Base-by-base conservation (phyloP, 2,329 filamentous ascomycete genomes). In the Emergomyces pasteurianus region DNA sequence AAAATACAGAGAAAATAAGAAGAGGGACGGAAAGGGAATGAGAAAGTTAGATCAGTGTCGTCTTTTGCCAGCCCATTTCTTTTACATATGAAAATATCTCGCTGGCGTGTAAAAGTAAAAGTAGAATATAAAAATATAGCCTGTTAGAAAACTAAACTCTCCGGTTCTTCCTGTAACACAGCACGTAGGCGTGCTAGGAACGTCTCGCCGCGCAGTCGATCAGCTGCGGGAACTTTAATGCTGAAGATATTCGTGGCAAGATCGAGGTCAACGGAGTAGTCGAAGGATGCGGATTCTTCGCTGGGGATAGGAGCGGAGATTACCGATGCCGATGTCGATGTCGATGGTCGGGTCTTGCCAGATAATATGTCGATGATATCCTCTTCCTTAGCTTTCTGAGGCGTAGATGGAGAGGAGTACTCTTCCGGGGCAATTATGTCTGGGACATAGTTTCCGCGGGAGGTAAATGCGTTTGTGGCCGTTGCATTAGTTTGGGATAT, bases 171-270 rank as follows among this genome's bases (percentile, higher is more conserved):
- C 75, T 95, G 90, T 67, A 99, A 75, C 31, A 92, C 86, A 53
- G 81, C 77, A 84, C 96, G 96, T 70, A 96, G 83, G 67, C 90
- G 84, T 76, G 92, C 87, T 65, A 99, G 75, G 77, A 96, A 99
- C 12, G 86, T 80, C 69, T 83, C 81, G 16, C 90, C 94, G 68
- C 91, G 82, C 78, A 86, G 84, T 81, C 92, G 88, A 73, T 99
- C 94, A 9, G 83, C 84, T 75, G 83, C 85, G 46, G 87, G 85
- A 23, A 95, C 92, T 34, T 80, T 86, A 58, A 99, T 78, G 68
- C 85, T 92, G 72, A 97, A 95, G 0, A 92, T 78, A 72, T 95
- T 95, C 60, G 83, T 77, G 16, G 86, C 83, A 2, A 78, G 71
- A 38, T 64, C 68, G 4, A 38, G 31, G 16, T 12, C 52, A 16